Conservation (phyloP, 768 basidiomycete species). For the Tephrocybe rancida region DNA sequence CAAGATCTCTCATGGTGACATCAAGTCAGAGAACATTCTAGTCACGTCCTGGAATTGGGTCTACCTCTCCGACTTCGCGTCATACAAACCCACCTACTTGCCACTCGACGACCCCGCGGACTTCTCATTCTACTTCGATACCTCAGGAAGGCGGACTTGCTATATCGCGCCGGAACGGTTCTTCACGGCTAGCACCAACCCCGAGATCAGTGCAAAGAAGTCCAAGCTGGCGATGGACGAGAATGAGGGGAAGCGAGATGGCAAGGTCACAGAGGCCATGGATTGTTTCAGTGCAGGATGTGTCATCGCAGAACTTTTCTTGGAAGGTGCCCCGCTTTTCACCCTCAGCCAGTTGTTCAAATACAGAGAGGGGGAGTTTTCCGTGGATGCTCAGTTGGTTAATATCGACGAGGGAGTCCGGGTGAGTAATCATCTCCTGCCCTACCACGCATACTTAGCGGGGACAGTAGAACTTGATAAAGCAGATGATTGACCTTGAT, state of each 20-base stretch:
- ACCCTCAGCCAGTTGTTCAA: conserved; percentile 94
- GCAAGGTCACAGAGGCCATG: conserved; percentile 92
- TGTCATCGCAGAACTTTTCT: conserved; percentile 93
- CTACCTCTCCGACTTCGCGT: conserved; percentile 93
- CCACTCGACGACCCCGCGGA: conserved; percentile 96
- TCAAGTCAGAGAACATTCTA: conserved; percentile 96
- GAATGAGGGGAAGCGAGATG: conserved; percentile 69
- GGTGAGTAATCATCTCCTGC: conserved; percentile 47
- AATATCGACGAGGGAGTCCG: conserved; percentile 77
- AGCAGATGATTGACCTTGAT: conserved; percentile 87
- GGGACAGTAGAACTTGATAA: conserved; percentile 72
- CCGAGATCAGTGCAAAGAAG: conserved; percentile 73
- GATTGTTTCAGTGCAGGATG: conserved; percentile 96
- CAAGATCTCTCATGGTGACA: conserved; percentile 95
- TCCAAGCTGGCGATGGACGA: conserved; percentile 53
- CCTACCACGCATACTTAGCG: conserved; percentile 21
- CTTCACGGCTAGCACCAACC: conserved; percentile 71
- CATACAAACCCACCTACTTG: conserved; percentile 93
- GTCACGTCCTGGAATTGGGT: conserved; percentile 97
- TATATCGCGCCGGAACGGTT: conserved; percentile 97
- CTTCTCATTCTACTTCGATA: conserved; percentile 98
- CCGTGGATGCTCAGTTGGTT: conserved; percentile 69
- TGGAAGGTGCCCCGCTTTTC: conserved; percentile 93
- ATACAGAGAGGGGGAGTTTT: conserved; percentile 85
- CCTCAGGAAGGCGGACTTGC: conserved; percentile 89